Base-by-base conservation (phyloP, 805 yeast species). In the Nakazawaea siamensis region DNA sequence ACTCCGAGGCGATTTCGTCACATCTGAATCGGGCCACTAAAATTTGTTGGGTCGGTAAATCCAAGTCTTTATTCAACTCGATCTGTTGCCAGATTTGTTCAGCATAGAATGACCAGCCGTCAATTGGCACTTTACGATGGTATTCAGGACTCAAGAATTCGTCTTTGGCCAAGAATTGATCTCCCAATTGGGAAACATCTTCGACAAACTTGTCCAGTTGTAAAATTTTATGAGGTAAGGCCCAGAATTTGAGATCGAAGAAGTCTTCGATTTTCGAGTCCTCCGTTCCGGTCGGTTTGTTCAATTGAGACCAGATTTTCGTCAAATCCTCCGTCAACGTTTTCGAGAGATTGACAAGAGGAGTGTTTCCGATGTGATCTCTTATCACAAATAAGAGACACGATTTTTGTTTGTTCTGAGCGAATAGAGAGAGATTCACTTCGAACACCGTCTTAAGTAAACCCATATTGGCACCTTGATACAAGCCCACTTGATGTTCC, bases 391-490 rank as follows among this genome's bases (percentile, higher is more conserved):
- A 88, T 42, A 92, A 60, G 26, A 85, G 52, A 28, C 84, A 62
- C 27, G 83, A 79, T 48, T 80, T 64, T 41, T 56, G 53, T 26
- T 62, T 66, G 29, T 72, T 66, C 35, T 73, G 64, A 32, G 88
- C 90, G 56, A 92, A 92, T 24, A 92, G 63, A 2, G 92, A 73
- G 44, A 92, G 62, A 55, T 92, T 90, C 21, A 92, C 98, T 52
- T 92, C 98, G 59, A 92, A 87, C 3, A 92, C 98, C 0, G 98
- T 92, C 52, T 88, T 88, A 46, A 92, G 66, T 29, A 92, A 62
- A 1, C 92, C 97, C 95, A 92, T 82, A 51, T 92, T 92, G 17
- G 97, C 97, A 34, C 98, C 98, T 55, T 90, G 97, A 52, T 92
- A 92, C 28, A 92, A 66, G 8, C 98, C 98, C 38, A 92, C 87